Evolutionary conservation across 192 early-diverging fungal species (phyloP).

Genomic region (Umbelopsis sp.): DNA sequence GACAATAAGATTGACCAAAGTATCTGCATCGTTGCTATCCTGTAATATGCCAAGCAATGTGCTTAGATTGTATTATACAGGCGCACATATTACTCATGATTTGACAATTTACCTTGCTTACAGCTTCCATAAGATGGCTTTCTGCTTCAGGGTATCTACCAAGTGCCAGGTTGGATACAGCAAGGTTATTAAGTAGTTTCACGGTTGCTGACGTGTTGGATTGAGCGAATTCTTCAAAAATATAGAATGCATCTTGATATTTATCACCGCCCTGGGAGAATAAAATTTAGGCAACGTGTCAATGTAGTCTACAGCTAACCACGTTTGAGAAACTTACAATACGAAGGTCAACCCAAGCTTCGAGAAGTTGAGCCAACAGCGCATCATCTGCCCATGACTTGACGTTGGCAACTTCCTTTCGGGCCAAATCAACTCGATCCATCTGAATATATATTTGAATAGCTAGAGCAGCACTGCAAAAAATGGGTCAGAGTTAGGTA

Average conservation of each 20-base stretch:
- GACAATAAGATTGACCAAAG: constrained; percentile 86
- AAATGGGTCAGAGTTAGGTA: neutral
- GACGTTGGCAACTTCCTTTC: constrained; percentile 69
- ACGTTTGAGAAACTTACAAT: constrained; percentile 42
- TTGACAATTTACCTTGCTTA: constrained; percentile 55
- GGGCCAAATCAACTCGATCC: constrained; percentile 85
- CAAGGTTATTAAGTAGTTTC: constrained; percentile 78
- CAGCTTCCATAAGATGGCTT: constrained; percentile 73
- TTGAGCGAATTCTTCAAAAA: constrained; percentile 92
- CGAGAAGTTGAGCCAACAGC: constrained; percentile 87
- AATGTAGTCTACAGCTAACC: neutral
- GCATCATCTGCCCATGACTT: constrained; percentile 97
- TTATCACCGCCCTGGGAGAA: constrained; percentile 68
- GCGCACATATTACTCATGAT: neutral
- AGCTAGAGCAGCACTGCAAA: constrained; percentile 68
- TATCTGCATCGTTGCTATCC: constrained; percentile 77
- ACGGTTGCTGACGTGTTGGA: constrained; percentile 71
- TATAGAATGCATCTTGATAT: constrained; percentile 88
- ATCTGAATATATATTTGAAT: constrained; percentile 79
- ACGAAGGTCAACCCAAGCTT: constrained; percentile 83
- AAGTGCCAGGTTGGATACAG: constrained; percentile 80
- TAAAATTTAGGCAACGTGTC: neutral
- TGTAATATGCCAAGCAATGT: constrained; percentile 19
- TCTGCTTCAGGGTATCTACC: constrained; percentile 85
- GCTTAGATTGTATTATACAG: neutral